Conservation (phyloP, 805 yeast species). For the Metschnikowia corniflorae region DNA sequence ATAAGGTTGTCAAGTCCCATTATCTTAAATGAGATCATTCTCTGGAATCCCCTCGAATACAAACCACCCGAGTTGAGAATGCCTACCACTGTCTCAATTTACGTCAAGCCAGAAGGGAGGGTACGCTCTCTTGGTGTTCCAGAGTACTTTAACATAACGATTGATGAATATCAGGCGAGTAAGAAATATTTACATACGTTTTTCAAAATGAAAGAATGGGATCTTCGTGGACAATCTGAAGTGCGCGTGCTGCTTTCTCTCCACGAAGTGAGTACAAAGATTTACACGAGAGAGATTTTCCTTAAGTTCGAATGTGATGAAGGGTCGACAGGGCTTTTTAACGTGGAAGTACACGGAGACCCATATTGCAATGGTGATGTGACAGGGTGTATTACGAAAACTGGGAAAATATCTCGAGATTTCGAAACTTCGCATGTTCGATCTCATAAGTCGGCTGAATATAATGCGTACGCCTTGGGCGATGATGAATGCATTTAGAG, state of each 20-base stretch:
- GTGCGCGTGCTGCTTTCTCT: conserved; percentile 33
- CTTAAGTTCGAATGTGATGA: conserved; percentile 18
- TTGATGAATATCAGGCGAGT: conserved; percentile 1
- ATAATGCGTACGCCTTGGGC: conserved; percentile 4
- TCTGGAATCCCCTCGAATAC: conserved; percentile 17
- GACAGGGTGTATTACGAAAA: too few relatives aligned
- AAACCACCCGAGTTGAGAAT: conserved; percentile 9
- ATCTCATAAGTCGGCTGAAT: background rate
- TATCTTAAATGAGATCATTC: conserved; percentile 34
- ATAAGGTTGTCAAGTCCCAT: conserved; percentile 30
- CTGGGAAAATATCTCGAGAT: conserved; percentile 4
- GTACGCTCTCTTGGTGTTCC: conserved; percentile 18
- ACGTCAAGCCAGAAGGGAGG: conserved; percentile 27
- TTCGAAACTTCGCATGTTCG: background rate
- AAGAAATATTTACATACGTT: conserved; percentile 31
- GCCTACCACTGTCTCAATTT: conserved; percentile 24
- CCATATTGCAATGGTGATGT: too few relatives aligned
- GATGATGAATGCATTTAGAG: conserved; percentile 7
- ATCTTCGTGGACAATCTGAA: conserved; percentile 13
- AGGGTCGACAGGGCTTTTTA: conserved; percentile 15
- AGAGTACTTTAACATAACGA: conserved; percentile 18
- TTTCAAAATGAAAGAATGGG: conserved; percentile 27
- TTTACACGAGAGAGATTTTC: conserved; percentile 33
- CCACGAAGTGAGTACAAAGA: conserved; percentile 30
- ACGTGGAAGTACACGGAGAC: conserved; percentile 16